Base-by-base conservation (phyloP, 2,329 filamentous ascomycete species). In the Neonectria ditissima region DNA sequence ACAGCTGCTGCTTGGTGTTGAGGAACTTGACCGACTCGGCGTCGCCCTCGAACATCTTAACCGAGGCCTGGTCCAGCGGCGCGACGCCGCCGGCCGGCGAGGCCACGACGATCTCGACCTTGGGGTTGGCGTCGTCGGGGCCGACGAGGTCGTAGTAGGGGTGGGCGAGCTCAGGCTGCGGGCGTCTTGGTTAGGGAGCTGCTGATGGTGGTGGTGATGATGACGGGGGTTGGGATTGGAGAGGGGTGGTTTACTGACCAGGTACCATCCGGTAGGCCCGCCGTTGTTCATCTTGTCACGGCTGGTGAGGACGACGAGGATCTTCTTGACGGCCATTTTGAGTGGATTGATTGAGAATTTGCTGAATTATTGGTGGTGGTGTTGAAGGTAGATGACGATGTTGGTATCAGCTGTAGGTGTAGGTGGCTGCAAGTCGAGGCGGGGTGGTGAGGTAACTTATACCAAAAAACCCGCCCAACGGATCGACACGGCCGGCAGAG, bases 301-400 rank as follows among this genome's bases (percentile, higher is more conserved):
- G 65, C 89, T 92, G 68, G 89, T 91, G 65, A 93, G 86, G 62
- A 93, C 87, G 76, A 92, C 80, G 80, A 93, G 89, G 67, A 93
- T 80, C 77, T 90, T 91, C 77, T 90, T 91, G 70, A 81, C 83
- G 37, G 82, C 80, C 83, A 86, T 86, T 68, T 48, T 77, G 65
- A 24, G 24, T n/a, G n/a, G 20, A 24, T 32, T 24, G n/a, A 30
- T 41, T 34, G 39, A 52, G n/a, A 28, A 18, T 37, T 41, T 37
- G 28, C 55, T 45, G 20, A n/a, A n/a, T n/a, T n/a, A 20, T 54
- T 45, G 28, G 16, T 28, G n/a, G 32, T 47, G 26, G 54, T n/a
- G n/a, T n/a, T n/a, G n/a, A n/a, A n/a, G n/a, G n/a, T n/a, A 22
- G 44, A 18, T 41, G 16, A 14, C 22, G 30, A 6, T 45, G 53